A percentile compares a stretch with the other conserved stretches of the same genome.
These are phyloP conservation scores for Dioscorea zingiberensis DNA, from an alignment of 106 monocot species.

Conservation along the genomic window DNA sequence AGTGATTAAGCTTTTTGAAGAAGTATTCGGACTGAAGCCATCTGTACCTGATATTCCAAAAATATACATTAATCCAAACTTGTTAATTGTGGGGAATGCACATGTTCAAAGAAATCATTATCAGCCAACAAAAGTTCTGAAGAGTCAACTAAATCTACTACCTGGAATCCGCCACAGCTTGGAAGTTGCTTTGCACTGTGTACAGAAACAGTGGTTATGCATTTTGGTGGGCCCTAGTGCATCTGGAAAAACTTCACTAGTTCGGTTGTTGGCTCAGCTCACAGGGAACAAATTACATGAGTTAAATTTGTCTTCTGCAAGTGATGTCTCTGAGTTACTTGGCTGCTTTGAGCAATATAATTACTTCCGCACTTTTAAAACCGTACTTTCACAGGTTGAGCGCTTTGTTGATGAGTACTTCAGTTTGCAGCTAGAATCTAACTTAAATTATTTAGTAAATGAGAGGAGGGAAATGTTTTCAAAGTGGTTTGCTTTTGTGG, in stretches of 20 bases:
- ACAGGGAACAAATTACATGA: slow-evolving; percentile 81
- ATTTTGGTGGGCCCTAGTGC: slow-evolving; percentile 83
- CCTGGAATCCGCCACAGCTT: slow-evolving; percentile 42
- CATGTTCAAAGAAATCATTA: slow-evolving; percentile 52
- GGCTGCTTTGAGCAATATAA: slow-evolving; percentile 97
- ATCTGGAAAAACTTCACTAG: slow-evolving; percentile 82
- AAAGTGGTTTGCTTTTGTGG: slow-evolving; percentile 63
- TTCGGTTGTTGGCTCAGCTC: slow-evolving; percentile 73
- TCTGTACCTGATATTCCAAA: slow-evolving; percentile 38
- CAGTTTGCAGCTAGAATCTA: slow-evolving; percentile 28
- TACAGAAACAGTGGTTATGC: slow-evolving; percentile 72
- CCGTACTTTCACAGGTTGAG: slow-evolving; percentile 47
- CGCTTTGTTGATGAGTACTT: slow-evolving; percentile 76
- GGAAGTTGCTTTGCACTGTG: slow-evolving; percentile 70
- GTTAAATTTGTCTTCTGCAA: slow-evolving; percentile 85
- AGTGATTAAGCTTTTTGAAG: slow-evolving; percentile 66
- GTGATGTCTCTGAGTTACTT: slow-evolving; percentile 93
- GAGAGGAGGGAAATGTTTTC: slow-evolving; percentile 51
- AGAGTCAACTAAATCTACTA: slow-evolving; percentile 42
- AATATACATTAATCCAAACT: slow-evolving; percentile 42
- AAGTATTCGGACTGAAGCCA: slow-evolving; percentile 54
- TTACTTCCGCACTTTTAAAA: slow-evolving; percentile 45
- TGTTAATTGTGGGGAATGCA: slow-evolving; percentile 56
- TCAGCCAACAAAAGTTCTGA: slow-evolving; percentile 47
- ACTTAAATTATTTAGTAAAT: slow-evolving; percentile 40